Percentiles rank a stretch among this genome's conserved stretches.
Evolutionary conservation across 352 stramenopile species (phyloP).

Genomic region (Phytopythium litorale): DNA sequence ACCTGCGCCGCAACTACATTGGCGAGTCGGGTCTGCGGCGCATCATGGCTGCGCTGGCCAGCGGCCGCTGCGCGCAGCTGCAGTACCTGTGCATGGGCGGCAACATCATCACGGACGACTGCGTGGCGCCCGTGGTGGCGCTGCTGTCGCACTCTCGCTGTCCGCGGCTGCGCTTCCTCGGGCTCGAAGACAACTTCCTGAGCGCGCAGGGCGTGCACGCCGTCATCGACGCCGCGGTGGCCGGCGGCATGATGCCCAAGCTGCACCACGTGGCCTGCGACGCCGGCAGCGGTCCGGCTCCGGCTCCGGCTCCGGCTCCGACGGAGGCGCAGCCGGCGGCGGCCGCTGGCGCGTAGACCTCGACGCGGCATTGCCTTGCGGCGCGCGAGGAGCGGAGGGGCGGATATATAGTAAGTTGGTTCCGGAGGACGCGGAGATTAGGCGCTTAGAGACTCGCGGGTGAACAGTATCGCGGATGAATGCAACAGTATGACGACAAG

Average conservation of each 20-base stretch:
- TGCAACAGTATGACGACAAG: not conserved
- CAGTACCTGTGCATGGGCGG: constrained; percentile 84
- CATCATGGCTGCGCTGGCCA: constrained; percentile 58
- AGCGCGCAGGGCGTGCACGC: constrained; percentile 64
- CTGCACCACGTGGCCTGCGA: constrained; percentile 72
- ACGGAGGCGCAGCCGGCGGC: not conserved
- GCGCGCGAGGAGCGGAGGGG: not conserved
- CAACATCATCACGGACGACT: constrained; percentile 85
- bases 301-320: not conserved
- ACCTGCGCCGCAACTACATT: constrained; percentile 82
- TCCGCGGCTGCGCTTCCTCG: constrained; percentile 75
- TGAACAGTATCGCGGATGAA: constrained; percentile 4
- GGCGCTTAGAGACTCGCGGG: not conserved
- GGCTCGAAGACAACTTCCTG: constrained; percentile 81
- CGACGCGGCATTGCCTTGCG: not conserved
- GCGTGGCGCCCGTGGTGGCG: constrained; percentile 61
- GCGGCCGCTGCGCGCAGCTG: constrained; percentile 47
- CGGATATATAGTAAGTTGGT: constrained; percentile 2
- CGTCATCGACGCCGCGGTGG: constrained; percentile 72
- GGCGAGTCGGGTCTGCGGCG: constrained; percentile 70
- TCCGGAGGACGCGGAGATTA: not conserved
- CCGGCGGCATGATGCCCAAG: constrained; percentile 81
- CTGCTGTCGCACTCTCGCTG: constrained; percentile 57
- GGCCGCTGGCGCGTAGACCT: not conserved
- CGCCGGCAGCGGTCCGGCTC: constrained; percentile 6